Evolutionary conservation across 1,284 basidiomycete species (phyloP).

Genomic region (Heterobasidion annosum): DNA sequence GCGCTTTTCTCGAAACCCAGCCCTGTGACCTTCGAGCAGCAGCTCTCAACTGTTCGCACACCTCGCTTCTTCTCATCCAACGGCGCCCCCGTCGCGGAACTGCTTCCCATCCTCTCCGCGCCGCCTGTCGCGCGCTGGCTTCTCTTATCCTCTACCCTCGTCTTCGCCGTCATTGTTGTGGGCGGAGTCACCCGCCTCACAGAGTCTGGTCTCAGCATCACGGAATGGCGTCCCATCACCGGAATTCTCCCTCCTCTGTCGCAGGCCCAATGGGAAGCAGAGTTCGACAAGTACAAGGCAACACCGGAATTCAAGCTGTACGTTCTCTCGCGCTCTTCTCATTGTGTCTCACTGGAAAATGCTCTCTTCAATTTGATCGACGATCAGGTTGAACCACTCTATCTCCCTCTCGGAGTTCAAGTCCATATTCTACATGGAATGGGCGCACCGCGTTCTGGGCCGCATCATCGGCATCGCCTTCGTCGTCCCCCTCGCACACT

Average conservation of each 20-base stretch:
- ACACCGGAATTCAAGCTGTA: slow-evolving; percentile 96
- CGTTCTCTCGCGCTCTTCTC: slow-evolving; percentile 22
- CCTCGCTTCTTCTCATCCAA: slow-evolving; percentile 34
- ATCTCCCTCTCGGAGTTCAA: slow-evolving; percentile 92
- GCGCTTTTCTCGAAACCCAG: slow-evolving; percentile 3
- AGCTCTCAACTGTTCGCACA: slow-evolving; percentile 17
- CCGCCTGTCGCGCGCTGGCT: slow-evolving; percentile 81
- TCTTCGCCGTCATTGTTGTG: slow-evolving; percentile 90
- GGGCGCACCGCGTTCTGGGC: slow-evolving; percentile 92
- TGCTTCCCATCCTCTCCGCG: slow-evolving; percentile 56
- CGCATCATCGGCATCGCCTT: slow-evolving; percentile 83
- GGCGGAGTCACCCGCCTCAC: slow-evolving; percentile 96
- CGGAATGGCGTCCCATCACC: slow-evolving; percentile 94
- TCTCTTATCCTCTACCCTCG: slow-evolving; percentile 73
- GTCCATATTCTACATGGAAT: slow-evolving; percentile 98
- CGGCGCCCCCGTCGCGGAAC: slow-evolving; percentile 17
- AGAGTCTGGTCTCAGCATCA: slow-evolving; percentile 96
- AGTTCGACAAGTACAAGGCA: slow-evolving; percentile 92
- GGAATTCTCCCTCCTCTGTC: slow-evolving; percentile 83
- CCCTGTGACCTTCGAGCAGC: slow-evolving; percentile 4
- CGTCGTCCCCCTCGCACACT: slow-evolving; percentile 75
- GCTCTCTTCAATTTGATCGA: background rate
- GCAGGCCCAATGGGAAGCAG: slow-evolving; percentile 73
- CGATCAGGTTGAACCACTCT: slow-evolving; percentile 73
- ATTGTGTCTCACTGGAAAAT: background rate